These are phyloP conservation scores for Psilocybe cyanescens DNA, from an alignment of 768 basidiomycete genomes.

Conservation along the genomic window DNA sequence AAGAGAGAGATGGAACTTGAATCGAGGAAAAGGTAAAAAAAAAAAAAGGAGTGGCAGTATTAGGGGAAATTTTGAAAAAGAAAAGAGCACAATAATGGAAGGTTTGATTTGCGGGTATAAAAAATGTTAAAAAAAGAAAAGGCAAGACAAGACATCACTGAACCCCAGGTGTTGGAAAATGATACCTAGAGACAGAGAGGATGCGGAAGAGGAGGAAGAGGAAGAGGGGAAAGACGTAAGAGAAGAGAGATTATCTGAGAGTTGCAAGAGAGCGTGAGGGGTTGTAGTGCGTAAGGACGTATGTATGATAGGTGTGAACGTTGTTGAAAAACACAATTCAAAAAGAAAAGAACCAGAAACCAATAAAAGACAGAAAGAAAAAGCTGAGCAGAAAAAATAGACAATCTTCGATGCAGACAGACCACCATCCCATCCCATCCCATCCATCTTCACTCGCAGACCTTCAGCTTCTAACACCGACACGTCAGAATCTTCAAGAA, in stretches of 20 bases:
- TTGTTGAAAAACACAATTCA: too few species aligned
- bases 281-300: background rate
- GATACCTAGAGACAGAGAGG: background rate
- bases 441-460: background rate
- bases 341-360: background rate
- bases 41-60: background rate
- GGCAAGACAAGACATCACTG: background rate
- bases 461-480: background rate
- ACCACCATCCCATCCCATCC: too few species aligned
- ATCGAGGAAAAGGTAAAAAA: background rate
- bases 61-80: background rate
- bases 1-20: background rate
- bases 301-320: background rate
- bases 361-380: background rate
- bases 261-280: background rate
- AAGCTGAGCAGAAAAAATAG: background rate
- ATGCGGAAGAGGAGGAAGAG: background rate
- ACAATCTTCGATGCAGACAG: background rate
- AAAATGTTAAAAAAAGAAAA: background rate
- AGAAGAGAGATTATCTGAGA: background rate
- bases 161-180: too few species aligned
- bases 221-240: background rate
- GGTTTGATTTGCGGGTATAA: background rate
- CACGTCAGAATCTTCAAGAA: constrained; percentile 1
- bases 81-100: background rate